Base-by-base conservation (phyloP, 495 filamentous ascomycete genomes). In the Penicillium malachiteum region DNA sequence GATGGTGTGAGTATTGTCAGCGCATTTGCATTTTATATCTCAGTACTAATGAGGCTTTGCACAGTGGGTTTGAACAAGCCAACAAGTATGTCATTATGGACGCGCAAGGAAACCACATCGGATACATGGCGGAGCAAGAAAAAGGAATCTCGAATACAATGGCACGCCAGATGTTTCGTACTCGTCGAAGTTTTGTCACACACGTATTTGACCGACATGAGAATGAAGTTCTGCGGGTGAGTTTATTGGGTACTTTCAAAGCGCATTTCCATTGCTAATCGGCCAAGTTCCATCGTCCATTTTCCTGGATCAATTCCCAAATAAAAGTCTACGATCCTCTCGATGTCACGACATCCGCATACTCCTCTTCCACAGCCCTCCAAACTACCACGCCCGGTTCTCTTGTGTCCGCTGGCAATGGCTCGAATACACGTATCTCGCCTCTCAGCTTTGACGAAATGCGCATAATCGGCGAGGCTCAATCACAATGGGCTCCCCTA, bases 1-100 rank as follows among this genome's bases (percentile, higher is more conserved):
- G 7, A 75, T 89, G 71, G 68, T 88, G 71, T 81, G 57, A 69
- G 76, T 71, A 21, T 7, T 17, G 12, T 26, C 11, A 5, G 31
- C 37, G 26, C 43, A 39, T 5, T 17, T 49, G 31, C 8, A 47
- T 10, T 47, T n/a, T 13, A 13, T 8, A 11, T 47, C 18, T 26
- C 14, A 3, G 9, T 11, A 18, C 50, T 63, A 47, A 63, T 46
- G 1, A 30, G 3, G 35, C 18, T 45, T 13, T 16, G 16, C n/a
- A 12, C 34, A 79, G 78, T 39, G 85, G 86, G 0, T 89, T 87
- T 56, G 86, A 89, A 68, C 86, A 89, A 68, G 85, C 86, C 13
- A 88, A 89, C 56, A 81, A 80, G 63, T 89, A 89, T 62, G 78
- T 87, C 30, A 87, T 89, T 47, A 81, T 88, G 79, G 81, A 87